Conservation (phyloP, 495 filamentous ascomycete genomes). For the Xylaria flabelliformis region DNA sequence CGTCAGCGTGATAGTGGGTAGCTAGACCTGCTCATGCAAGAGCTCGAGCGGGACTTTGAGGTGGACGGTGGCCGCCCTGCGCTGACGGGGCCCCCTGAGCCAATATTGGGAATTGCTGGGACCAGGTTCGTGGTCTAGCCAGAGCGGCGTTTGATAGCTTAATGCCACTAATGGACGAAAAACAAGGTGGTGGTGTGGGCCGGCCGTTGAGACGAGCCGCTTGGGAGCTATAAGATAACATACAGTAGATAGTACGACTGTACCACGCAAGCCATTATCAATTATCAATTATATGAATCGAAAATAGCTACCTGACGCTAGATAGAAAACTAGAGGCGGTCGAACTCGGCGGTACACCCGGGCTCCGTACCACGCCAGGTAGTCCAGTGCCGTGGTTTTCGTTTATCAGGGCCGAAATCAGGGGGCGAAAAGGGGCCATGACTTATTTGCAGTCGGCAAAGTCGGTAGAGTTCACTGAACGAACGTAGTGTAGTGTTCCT, state of each 20-base stretch:
- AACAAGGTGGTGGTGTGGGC: slow-evolving; percentile 15
- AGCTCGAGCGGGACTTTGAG: neutral
- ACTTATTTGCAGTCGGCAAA: neutral
- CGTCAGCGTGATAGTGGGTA: neutral
- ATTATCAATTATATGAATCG: slow-evolving; percentile 1
- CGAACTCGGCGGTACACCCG: neutral
- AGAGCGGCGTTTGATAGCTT: neutral
- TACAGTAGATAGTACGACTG: neutral
- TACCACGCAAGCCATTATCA: slow-evolving; percentile 8
- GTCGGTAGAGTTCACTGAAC: neutral
- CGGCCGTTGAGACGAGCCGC: neutral
- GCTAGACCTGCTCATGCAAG: neutral
- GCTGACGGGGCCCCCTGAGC: slow-evolving; percentile 14
- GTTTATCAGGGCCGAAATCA: neutral
- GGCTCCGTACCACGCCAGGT: neutral
- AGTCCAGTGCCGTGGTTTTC: neutral
- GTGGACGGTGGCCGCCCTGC: neutral
- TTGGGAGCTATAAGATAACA: neutral
- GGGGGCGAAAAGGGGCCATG: neutral
- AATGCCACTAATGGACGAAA: slow-evolving; percentile 8
- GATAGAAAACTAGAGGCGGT: neutral
- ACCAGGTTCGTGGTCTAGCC: slow-evolving; percentile 18
- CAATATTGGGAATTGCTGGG: slow-evolving; percentile 16
- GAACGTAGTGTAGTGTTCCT: neutral
- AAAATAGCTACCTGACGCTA: neutral